A percentile compares a stretch with the other conserved stretches of the same genome.
Evolutionary conservation across 169 alveolate species (phyloP).

Genomic region (Eimeria acervulina): DNA sequence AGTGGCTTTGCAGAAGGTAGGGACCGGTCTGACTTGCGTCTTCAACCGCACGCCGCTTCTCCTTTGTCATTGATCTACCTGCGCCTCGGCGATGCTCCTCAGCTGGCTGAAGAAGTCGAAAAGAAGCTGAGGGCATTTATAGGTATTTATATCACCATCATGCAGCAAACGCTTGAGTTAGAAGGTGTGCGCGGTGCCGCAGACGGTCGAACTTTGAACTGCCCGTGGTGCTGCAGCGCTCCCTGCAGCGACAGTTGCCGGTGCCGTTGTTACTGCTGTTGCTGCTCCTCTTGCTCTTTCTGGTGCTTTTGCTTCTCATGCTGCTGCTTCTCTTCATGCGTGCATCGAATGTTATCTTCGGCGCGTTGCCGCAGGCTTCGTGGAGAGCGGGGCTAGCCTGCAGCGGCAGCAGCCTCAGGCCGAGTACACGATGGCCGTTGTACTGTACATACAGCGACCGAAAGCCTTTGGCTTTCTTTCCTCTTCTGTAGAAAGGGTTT

Average conservation of each 20-base stretch:
- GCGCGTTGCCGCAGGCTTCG: not conserved
- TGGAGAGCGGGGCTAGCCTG: conserved; percentile 43
- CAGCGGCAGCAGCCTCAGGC: conserved; percentile 57
- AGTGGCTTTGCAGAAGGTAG: conserved; percentile 6
- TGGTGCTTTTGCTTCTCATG: conserved; percentile 31
- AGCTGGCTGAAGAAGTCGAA: conserved; percentile 47
- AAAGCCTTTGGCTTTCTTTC: conserved; percentile 62
- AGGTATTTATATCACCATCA: conserved; percentile 20
- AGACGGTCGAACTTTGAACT: not conserved
- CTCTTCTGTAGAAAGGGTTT: conserved; percentile 58
- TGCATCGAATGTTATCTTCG: not conserved
- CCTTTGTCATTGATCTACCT: conserved; percentile 51
- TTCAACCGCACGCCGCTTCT: conserved; percentile 55
- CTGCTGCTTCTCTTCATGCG: not conserved
- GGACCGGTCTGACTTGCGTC: conserved; percentile 13
- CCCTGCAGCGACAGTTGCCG: not conserved
- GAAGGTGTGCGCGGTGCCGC: not conserved
- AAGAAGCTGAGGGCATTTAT: conserved; percentile 50
- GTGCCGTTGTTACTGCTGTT: not conserved
- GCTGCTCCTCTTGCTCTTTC: conserved; percentile 11
- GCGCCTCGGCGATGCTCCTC: conserved; percentile 63
- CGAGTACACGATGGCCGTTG: conserved; percentile 55
- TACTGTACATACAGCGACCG: conserved; percentile 59
- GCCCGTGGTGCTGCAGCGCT: not conserved
- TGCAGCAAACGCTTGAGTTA: not conserved